Percentiles rank a stretch among this genome's conserved stretches.
phyloP scores from a whole-genome alignment of 2,329 filamentous ascomycete species.

The Alternaria panax region DNA sequence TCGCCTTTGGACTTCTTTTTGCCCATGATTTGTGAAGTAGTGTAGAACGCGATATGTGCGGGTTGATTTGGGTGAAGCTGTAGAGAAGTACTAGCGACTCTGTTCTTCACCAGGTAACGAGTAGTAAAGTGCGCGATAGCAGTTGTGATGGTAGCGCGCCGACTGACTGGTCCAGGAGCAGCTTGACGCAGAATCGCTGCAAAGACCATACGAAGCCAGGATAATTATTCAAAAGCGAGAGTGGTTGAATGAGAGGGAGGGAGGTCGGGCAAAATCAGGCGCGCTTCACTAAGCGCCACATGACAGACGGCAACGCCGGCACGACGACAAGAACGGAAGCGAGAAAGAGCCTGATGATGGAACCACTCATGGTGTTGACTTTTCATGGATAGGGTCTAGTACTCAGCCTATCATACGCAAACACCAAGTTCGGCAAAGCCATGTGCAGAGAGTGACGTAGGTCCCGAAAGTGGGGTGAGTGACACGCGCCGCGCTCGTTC shows the following conservation, averaged over 20 bases:
- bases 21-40: conserved; percentile 31
- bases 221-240: neutral
- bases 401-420: conserved; percentile 10
- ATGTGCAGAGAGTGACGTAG: conserved; percentile 20
- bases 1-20: conserved; percentile 37
- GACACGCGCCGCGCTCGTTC: conserved; percentile 16
- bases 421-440: conserved; percentile 2
- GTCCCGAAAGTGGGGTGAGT: conserved; percentile 19
- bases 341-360: conserved; percentile 1
- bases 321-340: conserved; percentile 1
- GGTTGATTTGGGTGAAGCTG: neutral
- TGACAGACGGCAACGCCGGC: conserved; percentile 10
- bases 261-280: neutral
- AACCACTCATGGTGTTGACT: conserved; percentile 16
- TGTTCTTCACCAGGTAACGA: neutral
- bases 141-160: conserved; percentile 1
- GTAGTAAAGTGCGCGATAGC: neutral
- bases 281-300: conserved; percentile 2
- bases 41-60: neutral
- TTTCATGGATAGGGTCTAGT: conserved; percentile 6
- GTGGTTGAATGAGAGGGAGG: neutral
- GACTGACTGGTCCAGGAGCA: conserved; percentile 11
- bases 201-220: conserved; percentile 11
- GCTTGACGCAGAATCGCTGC: conserved; percentile 4
- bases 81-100: neutral